Conservation (phyloP, 495 filamentous ascomycete genomes). For the Aspergillus funiculosus region DNA sequence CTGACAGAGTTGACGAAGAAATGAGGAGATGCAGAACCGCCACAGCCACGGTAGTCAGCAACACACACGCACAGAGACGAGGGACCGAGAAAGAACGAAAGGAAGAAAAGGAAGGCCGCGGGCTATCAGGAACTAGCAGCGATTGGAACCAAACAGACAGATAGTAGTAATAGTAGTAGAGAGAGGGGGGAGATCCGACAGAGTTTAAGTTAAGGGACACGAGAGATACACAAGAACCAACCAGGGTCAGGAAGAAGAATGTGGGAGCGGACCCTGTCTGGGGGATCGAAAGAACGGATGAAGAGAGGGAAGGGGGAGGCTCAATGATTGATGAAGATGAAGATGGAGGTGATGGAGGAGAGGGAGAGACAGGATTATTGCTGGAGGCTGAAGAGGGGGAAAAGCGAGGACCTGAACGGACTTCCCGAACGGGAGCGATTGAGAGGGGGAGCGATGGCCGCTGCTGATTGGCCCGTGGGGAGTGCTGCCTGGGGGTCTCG, state of each 20-base stretch:
- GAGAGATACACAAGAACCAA: constrained; percentile 6
- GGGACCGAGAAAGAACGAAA: no score
- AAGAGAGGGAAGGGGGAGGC: neutral
- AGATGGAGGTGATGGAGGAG: constrained; percentile 7
- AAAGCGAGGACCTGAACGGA: constrained; percentile 2
- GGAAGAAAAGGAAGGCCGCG: neutral
- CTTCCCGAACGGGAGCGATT: constrained; percentile 5
- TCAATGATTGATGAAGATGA: neutral
- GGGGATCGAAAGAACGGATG: constrained; percentile 3
- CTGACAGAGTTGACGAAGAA: constrained; percentile 14
- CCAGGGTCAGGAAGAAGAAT: constrained; percentile 13
- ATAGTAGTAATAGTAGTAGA: no score
- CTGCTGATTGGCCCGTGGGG: constrained; percentile 21
- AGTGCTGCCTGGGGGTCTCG: constrained; percentile 14
- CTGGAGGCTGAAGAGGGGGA: constrained; percentile 18
- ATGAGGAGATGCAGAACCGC: constrained; percentile 25
- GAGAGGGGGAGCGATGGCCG: constrained; percentile 6
- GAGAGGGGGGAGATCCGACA: neutral
- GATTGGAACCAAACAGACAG: constrained; percentile 5
- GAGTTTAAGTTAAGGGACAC: neutral
- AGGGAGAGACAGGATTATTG: constrained; percentile 6
- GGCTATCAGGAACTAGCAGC: constrained; percentile 9
- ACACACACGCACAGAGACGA: constrained; percentile 16
- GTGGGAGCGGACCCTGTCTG: no score
- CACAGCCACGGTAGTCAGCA: constrained; percentile 29